phyloP scores from a whole-genome alignment of 1,139 yeast species.

The Yamadazyma buinensis region DNA sequence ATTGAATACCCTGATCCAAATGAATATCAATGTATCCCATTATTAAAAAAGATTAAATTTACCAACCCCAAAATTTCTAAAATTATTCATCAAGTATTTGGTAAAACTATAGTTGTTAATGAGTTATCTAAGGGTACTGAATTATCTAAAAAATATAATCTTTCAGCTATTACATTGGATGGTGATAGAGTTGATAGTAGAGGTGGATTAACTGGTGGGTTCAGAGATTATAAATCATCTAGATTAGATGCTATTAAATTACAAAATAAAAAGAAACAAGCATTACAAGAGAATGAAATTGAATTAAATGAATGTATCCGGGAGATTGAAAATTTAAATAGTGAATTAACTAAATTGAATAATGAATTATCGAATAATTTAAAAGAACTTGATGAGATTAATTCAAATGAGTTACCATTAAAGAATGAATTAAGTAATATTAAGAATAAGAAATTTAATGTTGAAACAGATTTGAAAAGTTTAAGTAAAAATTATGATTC shows the following conservation, averaged over 20 bases:
- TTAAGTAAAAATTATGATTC: constrained; percentile 20
- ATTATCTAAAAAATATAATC: constrained; percentile 56
- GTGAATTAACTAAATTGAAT: constrained; percentile 26
- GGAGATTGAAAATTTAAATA: constrained; percentile 24
- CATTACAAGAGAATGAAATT: constrained; percentile 34
- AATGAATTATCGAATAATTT: constrained; percentile 46
- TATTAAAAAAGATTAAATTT: constrained; percentile 66
- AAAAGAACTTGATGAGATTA: constrained; percentile 30
- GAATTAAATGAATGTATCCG: constrained; percentile 19
- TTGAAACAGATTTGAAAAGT: constrained; percentile 40
- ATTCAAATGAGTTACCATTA: constrained; percentile 41
- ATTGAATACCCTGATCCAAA: constrained; percentile 50
- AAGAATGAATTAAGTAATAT: constrained; percentile 39
- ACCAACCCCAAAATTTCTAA: constrained; percentile 48
- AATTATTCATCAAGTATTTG: constrained; percentile 79
- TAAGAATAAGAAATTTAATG: constrained; percentile 35
- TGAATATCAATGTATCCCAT: constrained; percentile 63
- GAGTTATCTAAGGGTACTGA: constrained; percentile 68
- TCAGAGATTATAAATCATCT: constrained; percentile 63
- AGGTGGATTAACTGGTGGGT: constrained; percentile 92
- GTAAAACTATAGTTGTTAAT: constrained; percentile 72
- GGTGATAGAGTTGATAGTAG: constrained; percentile 85
- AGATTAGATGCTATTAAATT: constrained; percentile 66
- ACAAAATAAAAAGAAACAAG: constrained; percentile 50
- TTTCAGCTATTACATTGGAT: constrained; percentile 82